Conservation (phyloP, 345 rosid genomes). For the Physaria fendleri region DNA sequence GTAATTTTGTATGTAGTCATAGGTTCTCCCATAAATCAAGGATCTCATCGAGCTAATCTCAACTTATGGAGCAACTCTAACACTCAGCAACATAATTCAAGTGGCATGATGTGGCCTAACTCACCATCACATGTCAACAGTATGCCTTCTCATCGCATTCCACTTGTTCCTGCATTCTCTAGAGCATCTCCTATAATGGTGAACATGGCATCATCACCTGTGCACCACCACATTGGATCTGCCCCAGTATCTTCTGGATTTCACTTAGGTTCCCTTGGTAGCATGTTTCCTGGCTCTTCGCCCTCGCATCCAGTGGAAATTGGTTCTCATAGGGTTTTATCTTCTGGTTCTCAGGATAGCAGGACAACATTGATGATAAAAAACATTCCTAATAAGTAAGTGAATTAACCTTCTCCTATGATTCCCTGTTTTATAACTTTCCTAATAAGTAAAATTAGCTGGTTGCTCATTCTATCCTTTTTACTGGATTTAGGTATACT, state of each 20-base stretch:
- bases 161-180: slow-evolving; percentile 52
- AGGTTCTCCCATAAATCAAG: slow-evolving; percentile 61
- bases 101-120: slow-evolving; percentile 69
- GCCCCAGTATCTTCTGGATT: slow-evolving; percentile 68
- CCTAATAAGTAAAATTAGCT: neutral
- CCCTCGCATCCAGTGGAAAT: slow-evolving; percentile 58
- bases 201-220: slow-evolving; percentile 49
- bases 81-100: slow-evolving; percentile 61
- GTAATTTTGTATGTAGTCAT: slow-evolving; percentile 8
- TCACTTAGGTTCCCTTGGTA: slow-evolving; percentile 63
- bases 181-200: slow-evolving; percentile 58
- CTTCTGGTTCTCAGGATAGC: slow-evolving; percentile 71
- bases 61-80: slow-evolving; percentile 56
- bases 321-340: slow-evolving; percentile 49
- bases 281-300: slow-evolving; percentile 51
- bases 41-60: slow-evolving; percentile 47
- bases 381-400: slow-evolving; percentile 94
- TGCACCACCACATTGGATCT: slow-evolving; percentile 76
- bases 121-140: slow-evolving; percentile 53
- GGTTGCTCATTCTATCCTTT: neutral
- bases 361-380: slow-evolving; percentile 94
- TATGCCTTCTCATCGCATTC: slow-evolving; percentile 41
- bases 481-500: slow-evolving; percentile 45
- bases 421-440: neutral
- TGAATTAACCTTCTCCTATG: neutral